Conservation (phyloP, 2,329 filamentous ascomycete species). For the Torrubiella hemipterigena region DNA sequence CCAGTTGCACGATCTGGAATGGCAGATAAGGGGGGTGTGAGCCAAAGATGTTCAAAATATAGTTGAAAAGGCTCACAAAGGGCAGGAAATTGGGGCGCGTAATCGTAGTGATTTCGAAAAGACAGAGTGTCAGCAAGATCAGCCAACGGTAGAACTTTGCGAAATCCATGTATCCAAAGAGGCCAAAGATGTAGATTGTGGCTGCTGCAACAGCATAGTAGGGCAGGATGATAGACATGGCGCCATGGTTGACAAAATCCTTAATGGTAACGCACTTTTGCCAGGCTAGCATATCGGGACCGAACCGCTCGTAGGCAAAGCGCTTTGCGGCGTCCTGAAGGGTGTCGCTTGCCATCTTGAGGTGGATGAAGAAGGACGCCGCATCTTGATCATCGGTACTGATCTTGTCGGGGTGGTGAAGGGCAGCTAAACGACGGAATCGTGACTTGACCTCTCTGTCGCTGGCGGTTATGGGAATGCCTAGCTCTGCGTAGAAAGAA, state of each 20-base stretch:
- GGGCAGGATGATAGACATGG: constrained; percentile 41
- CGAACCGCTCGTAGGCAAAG: constrained; percentile 86
- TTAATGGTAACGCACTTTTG: constrained; percentile 52
- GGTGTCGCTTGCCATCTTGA: constrained; percentile 75
- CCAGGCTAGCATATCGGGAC: constrained; percentile 58
- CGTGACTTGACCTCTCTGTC: constrained; percentile 72
- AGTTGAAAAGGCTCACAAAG: constrained; percentile 34
- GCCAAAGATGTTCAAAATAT: constrained; percentile 23
- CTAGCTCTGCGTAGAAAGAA: constrained; percentile 71
- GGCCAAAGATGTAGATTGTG: constrained; percentile 47
- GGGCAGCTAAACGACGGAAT: constrained; percentile 64
- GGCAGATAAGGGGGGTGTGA: constrained; percentile 58
- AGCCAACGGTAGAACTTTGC: constrained; percentile 57
- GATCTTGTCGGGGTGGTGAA: constrained; percentile 79
- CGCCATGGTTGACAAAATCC: constrained; percentile 61
- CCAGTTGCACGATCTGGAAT: constrained; percentile 70
- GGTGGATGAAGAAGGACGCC: constrained; percentile 56
- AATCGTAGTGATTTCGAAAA: constrained; percentile 44
- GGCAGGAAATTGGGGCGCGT: constrained; percentile 41
- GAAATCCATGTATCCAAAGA: constrained; percentile 57
- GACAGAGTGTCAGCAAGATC: constrained; percentile 36
- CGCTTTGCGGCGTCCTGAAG: constrained; percentile 64
- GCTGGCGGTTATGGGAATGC: constrained; percentile 53
- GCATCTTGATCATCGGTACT: constrained; percentile 17
- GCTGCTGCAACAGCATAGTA: constrained; percentile 49